Evolutionary conservation across 345 rosid species (phyloP), one percentile per base, ranked within the genome.

Genomic region (Brassica rapa): DNA sequence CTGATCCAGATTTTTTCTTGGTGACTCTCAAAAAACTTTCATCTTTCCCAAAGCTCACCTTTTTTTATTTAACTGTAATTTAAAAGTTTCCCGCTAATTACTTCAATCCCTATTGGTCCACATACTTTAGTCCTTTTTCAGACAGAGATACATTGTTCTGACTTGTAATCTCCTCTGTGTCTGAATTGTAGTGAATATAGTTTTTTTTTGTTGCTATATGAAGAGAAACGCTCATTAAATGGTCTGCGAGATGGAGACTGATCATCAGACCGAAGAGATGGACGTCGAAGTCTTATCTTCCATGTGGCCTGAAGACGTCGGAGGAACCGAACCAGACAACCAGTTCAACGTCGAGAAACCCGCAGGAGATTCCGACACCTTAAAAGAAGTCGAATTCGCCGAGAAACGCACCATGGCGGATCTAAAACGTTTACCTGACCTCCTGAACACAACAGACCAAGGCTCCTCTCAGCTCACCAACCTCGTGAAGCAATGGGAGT

Each of bases 231-330:
- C 70, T 73, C 0, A 23, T 14, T 66, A 73, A 73, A 81, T 88
- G 90, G 87, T 85, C 68, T 77, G 85, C 12, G 84, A 88, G 49
- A 87, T 87, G 91, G 95, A 87, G 85, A 75, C 81, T 35, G 86
- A 89, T 80, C 88, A 89, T 74, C 89, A 82, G 29, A 75, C 82
- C 8, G 97, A 94, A 19, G 97, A 92, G 60, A 92, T 91, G 91
- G 97, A 94, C 8, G 77, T 87, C 7, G 98, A 94, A 87, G 88
- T 74, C 72, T 88, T 92, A 27, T 81, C 88, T 75, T 94, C 98
- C 1, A 91, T 92, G 97, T 94, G 98, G 98, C 98, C 99, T 1
- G 99, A 93, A 66, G 93, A 90, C 66, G 88, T 93, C 4, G 91
- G 82, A 25, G 91, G 80, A 27, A 67, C 79, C 8, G 89, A 91